phyloP scores from a whole-genome alignment of 148 eudicot species.

The Arctostaphylos glauca region DNA sequence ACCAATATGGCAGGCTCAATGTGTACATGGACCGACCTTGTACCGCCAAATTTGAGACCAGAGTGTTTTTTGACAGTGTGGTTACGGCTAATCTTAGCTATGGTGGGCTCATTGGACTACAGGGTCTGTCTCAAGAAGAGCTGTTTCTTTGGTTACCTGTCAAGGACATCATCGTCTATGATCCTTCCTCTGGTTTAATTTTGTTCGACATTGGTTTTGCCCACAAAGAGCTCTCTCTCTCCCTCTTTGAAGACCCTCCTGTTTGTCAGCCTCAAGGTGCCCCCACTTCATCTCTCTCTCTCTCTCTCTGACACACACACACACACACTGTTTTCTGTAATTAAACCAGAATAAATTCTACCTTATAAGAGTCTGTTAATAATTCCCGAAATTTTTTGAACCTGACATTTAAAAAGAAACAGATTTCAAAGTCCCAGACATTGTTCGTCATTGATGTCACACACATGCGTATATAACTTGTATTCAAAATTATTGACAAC shows the following conservation, averaged over 20 bases:
- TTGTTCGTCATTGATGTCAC: neutral
- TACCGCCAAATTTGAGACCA: constrained; percentile 53
- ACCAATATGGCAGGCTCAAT: constrained; percentile 41
- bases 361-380: too few relatives aligned
- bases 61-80: constrained; percentile 53
- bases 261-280: constrained; percentile 51
- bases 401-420: too few relatives aligned
- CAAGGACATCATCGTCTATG: constrained; percentile 61
- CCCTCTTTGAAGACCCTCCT: constrained; percentile 73
- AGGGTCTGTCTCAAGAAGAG: constrained; percentile 66
- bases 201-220: constrained; percentile 68
- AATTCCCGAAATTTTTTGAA: too few relatives aligned
- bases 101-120: constrained; percentile 62
- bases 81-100: constrained; percentile 69
- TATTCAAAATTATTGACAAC: too few relatives aligned
- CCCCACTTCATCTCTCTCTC: neutral
- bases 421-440: too few relatives aligned
- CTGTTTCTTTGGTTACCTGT: constrained; percentile 78
- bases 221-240: constrained; percentile 53
- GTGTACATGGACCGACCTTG: constrained; percentile 59
- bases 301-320: neutral
- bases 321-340: too few relatives aligned
- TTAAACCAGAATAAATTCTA: too few relatives aligned
- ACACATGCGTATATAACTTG: neutral
- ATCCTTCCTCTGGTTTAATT: constrained; percentile 64